Conservation (phyloP, 2,329 filamentous ascomycete genomes). For the Nemania abortiva region DNA sequence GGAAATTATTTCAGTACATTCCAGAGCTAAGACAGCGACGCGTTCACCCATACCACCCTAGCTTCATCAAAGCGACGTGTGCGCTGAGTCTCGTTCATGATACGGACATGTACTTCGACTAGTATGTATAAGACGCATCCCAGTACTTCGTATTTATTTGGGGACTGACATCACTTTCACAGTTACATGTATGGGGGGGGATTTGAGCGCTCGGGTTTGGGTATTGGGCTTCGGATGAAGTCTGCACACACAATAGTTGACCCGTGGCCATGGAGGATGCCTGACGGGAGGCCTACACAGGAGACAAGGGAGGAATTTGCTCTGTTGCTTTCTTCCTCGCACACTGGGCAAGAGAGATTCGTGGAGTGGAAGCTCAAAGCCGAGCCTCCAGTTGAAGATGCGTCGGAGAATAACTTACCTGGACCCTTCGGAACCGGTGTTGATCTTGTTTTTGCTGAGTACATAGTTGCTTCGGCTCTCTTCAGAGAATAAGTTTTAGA, state of each 20-base stretch:
- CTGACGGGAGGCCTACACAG: slow-evolving; percentile 6
- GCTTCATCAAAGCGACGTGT: too few species aligned
- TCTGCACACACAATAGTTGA: slow-evolving; percentile 34
- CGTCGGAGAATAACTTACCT: too few species aligned
- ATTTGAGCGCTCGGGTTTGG: slow-evolving; percentile 6
- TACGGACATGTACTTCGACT: slow-evolving; percentile 33
- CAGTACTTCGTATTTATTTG: too few species aligned
- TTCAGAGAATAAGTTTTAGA: too few species aligned
- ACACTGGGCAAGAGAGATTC: slow-evolving; percentile 39
- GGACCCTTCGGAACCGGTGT: too few species aligned
- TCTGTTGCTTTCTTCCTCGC: slow-evolving; percentile 24
- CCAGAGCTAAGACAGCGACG: neutral
- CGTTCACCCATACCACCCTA: too few species aligned
- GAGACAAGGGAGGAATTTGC: slow-evolving; percentile 32
- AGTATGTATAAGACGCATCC: slow-evolving; percentile 4
- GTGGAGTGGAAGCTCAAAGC: slow-evolving; percentile 37
- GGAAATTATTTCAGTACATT: neutral
- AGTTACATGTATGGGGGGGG: slow-evolving; percentile 26
- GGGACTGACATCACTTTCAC: neutral
- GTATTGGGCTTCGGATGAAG: slow-evolving; percentile 36
- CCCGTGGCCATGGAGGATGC: slow-evolving; percentile 34
- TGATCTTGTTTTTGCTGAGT: too few species aligned
- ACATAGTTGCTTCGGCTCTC: too few species aligned
- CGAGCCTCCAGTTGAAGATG: neutral
- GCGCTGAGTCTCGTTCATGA: slow-evolving; percentile 13